Base-by-base conservation (phyloP, 208 protist genomes). In the Balamuthia mandrillaris region DNA sequence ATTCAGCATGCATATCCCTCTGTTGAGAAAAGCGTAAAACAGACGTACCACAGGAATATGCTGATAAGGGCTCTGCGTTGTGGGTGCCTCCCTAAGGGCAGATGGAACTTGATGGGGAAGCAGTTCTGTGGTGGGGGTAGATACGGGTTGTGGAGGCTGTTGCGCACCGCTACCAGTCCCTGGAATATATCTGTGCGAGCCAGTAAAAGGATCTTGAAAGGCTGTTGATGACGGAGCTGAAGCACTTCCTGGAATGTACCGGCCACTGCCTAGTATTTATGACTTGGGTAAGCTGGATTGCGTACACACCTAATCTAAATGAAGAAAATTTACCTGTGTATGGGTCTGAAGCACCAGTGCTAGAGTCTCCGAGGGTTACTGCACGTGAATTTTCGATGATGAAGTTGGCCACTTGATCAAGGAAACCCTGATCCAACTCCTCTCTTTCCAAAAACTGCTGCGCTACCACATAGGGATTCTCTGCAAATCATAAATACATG, bases 351-450 rank as follows among this genome's bases (percentile, higher is more conserved):
- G 31, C 58, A 16, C 75, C 2, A 3, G 16, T 41, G 21, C 16
- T 7, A 29, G 77, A 21, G 29, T 70, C 39, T 7, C 27, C 54
- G 66, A 85, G 60, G 51, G 27, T 75, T 16, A 51, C 44, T 27
- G 75, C 87, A 3, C 58, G 44, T 29, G 88, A 65, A 52, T 94
- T 94, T 31, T 83, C 63, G 21, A 90, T 87, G 21, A 98, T 94
- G 84, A 98, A 98, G 49, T 95, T 90, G 33, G 95, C 91, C 37
- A 98, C 95, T 56, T 97, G 88, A 39, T 98, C 96, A 31, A 96
- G 85, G 45, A 95, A 94, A 35, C 95, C 83, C 84, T 96, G 90
- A 12, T 89, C 84, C 0, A 98, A 90, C 12, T 96, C 88, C 49
- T 91, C 87, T n/a, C 88, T 58, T 6, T 42, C 39, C 72, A 91